Base-by-base conservation (phyloP, 768 basidiomycete species). In the Lentinula sp. region DNA sequence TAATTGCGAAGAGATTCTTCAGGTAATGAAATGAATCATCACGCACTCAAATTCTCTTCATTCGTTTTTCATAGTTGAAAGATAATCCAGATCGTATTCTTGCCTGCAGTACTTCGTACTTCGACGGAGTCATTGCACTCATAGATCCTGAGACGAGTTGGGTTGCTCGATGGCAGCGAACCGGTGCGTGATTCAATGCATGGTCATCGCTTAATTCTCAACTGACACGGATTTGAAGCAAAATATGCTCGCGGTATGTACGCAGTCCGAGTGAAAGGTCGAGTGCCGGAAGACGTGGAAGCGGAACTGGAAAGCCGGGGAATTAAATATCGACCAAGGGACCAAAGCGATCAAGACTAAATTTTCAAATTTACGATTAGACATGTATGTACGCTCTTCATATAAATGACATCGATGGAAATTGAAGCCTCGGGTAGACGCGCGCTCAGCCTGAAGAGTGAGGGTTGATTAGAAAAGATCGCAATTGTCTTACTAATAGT, bases 91-190 rank as follows among this genome's bases (percentile, higher is more conserved):
- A 98, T 63, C 83, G 92, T 20, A 90, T 98, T 35, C 74, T 82
- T 10, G 79, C 83, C 52, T 98, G 95, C 72, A 99, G 96, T 9
- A 95, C 94, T 28, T 86, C 90, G 1, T 87, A 91, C 65, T 99
- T 91, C 66, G 96, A 98, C 66, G 97, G 97, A 12, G 81, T 93
- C 42, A 91, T 98, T 64, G 85, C 95, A 0, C 84, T 94, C 51
- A 85, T 94, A 48, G 85, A 91, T 67, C 89, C 95, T 2, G 87
- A 91, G 66, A 81, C 82, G 52, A 94, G 92, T 71, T 99, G 97
- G 97, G 95, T 98, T 6, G 91, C 92, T 6, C 84, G 91, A 66
- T 99, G 95, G 95, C 95, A 99, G 73, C 77, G 96, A 71, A 93
- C 90, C 66, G 85, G 96, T 95, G 66, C 64, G 88, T 81, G 1